phyloP scores from a whole-genome alignment of 2,329 filamentous ascomycete genomes.

The Aaosphaeria arxii region DNA sequence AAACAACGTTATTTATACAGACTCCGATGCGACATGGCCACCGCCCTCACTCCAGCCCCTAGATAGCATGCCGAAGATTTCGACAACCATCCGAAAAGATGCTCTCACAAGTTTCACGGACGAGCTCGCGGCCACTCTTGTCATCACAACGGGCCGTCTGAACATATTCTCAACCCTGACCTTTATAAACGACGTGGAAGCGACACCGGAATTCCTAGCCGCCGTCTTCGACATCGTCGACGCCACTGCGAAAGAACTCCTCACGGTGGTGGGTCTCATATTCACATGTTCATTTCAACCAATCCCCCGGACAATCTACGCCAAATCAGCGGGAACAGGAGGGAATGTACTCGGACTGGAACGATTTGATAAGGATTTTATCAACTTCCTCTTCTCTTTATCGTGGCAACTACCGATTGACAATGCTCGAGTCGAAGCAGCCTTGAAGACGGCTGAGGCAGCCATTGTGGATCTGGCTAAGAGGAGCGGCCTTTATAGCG shows the following conservation, averaged over 20 bases:
- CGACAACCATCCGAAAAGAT: slow-evolving; percentile 13
- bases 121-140: slow-evolving; percentile 8
- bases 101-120: slow-evolving; percentile 11
- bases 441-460: slow-evolving; percentile 9
- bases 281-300: slow-evolving; percentile 16
- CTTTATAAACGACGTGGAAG: slow-evolving; percentile 11
- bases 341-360: slow-evolving; percentile 18
- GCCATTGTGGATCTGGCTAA: slow-evolving; percentile 9
- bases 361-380: slow-evolving; percentile 15
- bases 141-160: slow-evolving; percentile 3
- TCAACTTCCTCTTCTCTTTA: slow-evolving; percentile 14
- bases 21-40: slow-evolving; percentile 11
- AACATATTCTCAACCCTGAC: slow-evolving; percentile 17
- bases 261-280: slow-evolving; percentile 10
- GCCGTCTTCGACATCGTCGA: slow-evolving; percentile 12
- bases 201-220: slow-evolving; percentile 9
- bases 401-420: slow-evolving; percentile 13
- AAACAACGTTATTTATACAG: slow-evolving; percentile 13
- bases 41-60: slow-evolving; percentile 12
- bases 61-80: slow-evolving; percentile 10
- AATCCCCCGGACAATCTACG: slow-evolving; percentile 14
- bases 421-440: slow-evolving; percentile 9
- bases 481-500: slow-evolving; percentile 12
- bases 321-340: slow-evolving; percentile 9
- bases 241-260: slow-evolving; percentile 6